phyloP scores from a whole-genome alignment of 192 early-diverging fungal genomes.

The Chytriomyces hyalinus region DNA sequence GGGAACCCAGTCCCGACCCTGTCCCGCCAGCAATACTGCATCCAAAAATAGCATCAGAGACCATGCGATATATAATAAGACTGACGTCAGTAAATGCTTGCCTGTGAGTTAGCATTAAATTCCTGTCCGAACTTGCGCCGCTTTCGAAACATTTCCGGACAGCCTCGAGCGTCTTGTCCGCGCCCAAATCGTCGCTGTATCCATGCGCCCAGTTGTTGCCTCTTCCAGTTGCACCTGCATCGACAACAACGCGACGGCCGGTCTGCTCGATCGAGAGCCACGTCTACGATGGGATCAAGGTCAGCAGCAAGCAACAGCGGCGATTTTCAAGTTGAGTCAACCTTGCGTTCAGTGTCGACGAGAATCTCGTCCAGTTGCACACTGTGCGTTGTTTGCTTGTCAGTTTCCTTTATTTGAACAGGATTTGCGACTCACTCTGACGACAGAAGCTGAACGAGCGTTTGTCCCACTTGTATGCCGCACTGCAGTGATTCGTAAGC shows the following conservation, averaged over 20 bases:
- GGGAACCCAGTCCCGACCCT: conserved; percentile 52
- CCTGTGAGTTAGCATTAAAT: conserved; percentile 42
- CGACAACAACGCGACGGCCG: background rate
- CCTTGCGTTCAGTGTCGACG: conserved; percentile 55
- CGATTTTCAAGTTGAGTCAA: background rate
- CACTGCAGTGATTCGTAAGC: conserved; percentile 31
- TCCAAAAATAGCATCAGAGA: no score
- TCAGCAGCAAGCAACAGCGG: conserved; percentile 19
- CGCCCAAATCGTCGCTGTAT: conserved; percentile 42
- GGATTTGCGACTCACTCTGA: conserved; percentile 12
- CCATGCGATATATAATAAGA: no score
- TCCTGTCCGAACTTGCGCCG: background rate
- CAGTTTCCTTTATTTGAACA: background rate
- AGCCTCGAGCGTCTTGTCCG: conserved; percentile 35
- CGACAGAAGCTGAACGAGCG: conserved; percentile 34
- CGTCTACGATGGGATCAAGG: conserved; percentile 8
- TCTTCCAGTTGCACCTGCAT: conserved; percentile 44
- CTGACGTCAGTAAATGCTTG: background rate
- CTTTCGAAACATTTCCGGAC: conserved; percentile 21
- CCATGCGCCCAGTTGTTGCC: conserved; percentile 60
- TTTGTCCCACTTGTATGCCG: conserved; percentile 55
- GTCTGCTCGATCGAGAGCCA: background rate
- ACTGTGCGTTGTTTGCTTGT: conserved; percentile 5
- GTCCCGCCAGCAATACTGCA: conserved; percentile 52
- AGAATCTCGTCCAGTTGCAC: conserved; percentile 34